These are phyloP conservation scores for Mesembryanthemum crystallinum DNA, from an alignment of 148 eudicot genomes.

Conservation along the genomic window DNA sequence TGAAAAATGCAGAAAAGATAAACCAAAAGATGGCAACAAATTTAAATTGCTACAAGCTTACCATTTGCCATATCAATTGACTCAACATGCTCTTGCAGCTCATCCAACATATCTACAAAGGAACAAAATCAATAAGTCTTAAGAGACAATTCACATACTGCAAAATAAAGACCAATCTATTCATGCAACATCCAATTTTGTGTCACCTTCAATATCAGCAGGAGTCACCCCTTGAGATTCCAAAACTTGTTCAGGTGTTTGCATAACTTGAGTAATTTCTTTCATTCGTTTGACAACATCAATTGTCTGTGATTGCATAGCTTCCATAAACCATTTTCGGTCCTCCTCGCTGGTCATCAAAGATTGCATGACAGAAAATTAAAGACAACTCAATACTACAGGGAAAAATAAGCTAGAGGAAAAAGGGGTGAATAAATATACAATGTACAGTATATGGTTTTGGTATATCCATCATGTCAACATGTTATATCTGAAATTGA, in stretches of 20 bases:
- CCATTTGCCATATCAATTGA: constrained; percentile 98
- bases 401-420: background rate
- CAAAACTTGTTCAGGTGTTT: constrained; percentile 79
- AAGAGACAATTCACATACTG: background rate
- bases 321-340: constrained; percentile 95
- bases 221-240: constrained; percentile 87
- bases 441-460: background rate
- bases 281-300: constrained; percentile 90
- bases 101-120: constrained; percentile 77
- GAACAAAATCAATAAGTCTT: background rate
- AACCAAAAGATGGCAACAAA: background rate
- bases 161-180: background rate
- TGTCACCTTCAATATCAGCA: constrained; percentile 72
- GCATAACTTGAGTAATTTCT: constrained; percentile 90
- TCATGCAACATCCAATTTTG: background rate
- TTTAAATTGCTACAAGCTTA: constrained; percentile 26
- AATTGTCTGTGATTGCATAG: constrained; percentile 86
- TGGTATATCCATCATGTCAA: background rate
- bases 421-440: background rate
- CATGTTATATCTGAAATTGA: background rate
- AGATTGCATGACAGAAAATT: background rate
- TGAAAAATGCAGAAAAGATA: no score
- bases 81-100: constrained; percentile 97
- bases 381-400: background rate
- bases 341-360: constrained; percentile 67